Evolutionary conservation across 2,329 filamentous ascomycete genomes (phyloP).

Genomic region (Fusarium subglutinans): DNA sequence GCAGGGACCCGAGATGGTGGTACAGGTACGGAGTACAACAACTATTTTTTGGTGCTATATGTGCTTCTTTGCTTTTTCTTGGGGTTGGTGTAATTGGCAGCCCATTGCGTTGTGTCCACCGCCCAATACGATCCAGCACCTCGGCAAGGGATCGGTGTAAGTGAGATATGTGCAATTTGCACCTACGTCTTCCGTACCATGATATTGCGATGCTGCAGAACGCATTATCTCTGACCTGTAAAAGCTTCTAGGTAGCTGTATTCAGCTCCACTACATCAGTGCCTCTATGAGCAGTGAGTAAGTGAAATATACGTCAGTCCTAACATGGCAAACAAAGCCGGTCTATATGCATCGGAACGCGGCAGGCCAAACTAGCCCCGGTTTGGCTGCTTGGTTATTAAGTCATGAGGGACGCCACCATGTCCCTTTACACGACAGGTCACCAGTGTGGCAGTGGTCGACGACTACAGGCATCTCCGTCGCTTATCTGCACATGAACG

Average conservation of each 20-base stretch:
- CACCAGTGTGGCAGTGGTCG: neutral
- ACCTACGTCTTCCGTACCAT: neutral
- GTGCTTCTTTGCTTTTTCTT: constrained; percentile 29
- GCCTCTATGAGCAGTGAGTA: neutral
- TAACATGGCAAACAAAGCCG: constrained; percentile 17
- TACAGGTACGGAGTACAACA: constrained; percentile 8
- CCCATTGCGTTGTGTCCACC: constrained; percentile 1
- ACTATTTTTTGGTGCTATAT: neutral
- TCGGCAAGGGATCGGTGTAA: constrained; percentile 3
- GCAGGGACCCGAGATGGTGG: constrained; percentile 6
- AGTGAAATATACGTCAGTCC: neutral
- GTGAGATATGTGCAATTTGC: constrained; percentile 1
- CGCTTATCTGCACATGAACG: constrained; percentile 41
- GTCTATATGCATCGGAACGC: constrained; percentile 3
- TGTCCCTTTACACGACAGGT: constrained; percentile 26
- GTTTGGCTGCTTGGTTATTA: constrained; percentile 1
- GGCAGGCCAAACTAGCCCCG: constrained; percentile 6
- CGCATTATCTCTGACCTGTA: neutral
- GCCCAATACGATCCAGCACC: neutral
- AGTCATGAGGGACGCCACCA: constrained; percentile 24
- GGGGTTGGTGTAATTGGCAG: constrained; percentile 5
- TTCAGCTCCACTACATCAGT: neutral
- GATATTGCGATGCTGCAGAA: neutral
- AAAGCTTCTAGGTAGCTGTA: neutral
- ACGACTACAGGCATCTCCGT: constrained; percentile 37